These are phyloP conservation scores for Platanus orientalis DNA, from an alignment of 164 flowering plant species.

Conservation along the genomic window DNA sequence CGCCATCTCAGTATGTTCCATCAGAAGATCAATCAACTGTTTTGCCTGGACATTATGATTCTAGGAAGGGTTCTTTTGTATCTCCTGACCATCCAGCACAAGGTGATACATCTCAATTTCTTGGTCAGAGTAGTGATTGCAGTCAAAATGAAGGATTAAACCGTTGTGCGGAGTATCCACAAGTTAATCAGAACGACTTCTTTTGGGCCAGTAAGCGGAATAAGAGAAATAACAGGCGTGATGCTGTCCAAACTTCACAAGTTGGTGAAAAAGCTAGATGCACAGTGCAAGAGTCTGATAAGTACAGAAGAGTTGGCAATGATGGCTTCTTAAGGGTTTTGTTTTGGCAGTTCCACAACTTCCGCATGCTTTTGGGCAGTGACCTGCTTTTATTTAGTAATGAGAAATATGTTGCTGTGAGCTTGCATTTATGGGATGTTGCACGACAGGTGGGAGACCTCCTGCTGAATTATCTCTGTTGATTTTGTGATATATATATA, in stretches of 20 bases:
- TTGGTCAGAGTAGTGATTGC: conserved; percentile 23
- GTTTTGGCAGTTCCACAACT: conserved; percentile 96
- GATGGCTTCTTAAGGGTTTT: conserved; percentile 71
- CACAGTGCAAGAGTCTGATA: conserved; percentile 80
- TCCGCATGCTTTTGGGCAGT: conserved; percentile 94
- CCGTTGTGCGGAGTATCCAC: conserved; percentile 26
- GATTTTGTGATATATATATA: neutral
- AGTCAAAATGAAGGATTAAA: conserved; percentile 28
- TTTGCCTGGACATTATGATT: conserved; percentile 40
- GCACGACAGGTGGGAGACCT: conserved; percentile 45
- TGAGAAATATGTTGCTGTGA: conserved; percentile 90
- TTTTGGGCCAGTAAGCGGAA: conserved; percentile 51
- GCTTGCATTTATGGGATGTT: conserved; percentile 96
- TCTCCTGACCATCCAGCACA: conserved; percentile 28
- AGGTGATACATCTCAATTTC: conserved; percentile 26
- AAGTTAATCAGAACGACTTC: conserved; percentile 32
- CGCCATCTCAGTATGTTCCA: conserved; percentile 51
- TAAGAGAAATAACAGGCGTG: conserved; percentile 42
- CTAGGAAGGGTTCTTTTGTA: conserved; percentile 25
- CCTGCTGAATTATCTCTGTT: neutral
- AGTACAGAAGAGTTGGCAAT: conserved; percentile 51
- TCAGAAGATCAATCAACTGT: conserved; percentile 45
- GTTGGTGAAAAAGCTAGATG: conserved; percentile 64
- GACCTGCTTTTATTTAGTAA: conserved; percentile 93
- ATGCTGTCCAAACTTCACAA: conserved; percentile 58